A percentile compares a stretch with the other conserved stretches of the same genome.
Conservation (phyloP, 2,329 filamentous ascomycete genomes). For the Ophiostoma angusticollis region DNA sequence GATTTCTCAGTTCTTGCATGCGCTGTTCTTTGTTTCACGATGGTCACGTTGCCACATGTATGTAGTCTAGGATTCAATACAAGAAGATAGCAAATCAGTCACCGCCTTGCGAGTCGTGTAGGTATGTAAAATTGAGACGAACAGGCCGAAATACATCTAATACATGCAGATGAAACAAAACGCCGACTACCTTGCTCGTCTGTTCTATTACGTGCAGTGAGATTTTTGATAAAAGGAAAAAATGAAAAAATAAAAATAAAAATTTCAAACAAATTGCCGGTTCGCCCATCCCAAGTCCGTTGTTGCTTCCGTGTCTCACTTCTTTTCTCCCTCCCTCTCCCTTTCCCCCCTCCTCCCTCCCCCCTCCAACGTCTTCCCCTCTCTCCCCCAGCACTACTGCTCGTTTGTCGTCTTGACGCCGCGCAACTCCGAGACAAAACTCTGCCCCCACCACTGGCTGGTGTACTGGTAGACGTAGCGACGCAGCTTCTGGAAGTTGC, state of each 20-base stretch:
- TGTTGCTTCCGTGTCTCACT: background rate
- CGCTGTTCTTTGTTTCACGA: background rate
- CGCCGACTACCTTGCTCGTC: slow-evolving; percentile 1
- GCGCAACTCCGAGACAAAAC: slow-evolving; percentile 70
- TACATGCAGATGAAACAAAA: background rate
- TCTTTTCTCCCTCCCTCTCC: background rate
- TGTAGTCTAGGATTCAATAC: background rate
- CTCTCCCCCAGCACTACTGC: background rate
- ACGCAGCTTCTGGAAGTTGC: slow-evolving; percentile 84
- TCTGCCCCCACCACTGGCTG: slow-evolving; percentile 91
- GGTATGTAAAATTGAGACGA: background rate
- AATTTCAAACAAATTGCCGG: background rate
- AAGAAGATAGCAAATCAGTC: background rate
- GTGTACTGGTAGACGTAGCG: slow-evolving; percentile 98
- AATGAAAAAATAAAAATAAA: background rate
- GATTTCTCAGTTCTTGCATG: no score
- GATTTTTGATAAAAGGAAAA: slow-evolving; percentile 1
- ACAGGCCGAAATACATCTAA: background rate
- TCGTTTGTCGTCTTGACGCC: slow-evolving; percentile 8
- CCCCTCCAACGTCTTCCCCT: background rate
- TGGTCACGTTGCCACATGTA: no score
- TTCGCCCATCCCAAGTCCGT: background rate
- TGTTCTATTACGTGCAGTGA: slow-evolving; percentile 3
- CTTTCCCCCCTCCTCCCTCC: background rate
- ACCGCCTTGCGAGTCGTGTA: no score